Base-by-base conservation (phyloP, 2,329 filamentous ascomycete species). In the Talaromyces sp. region DNA sequence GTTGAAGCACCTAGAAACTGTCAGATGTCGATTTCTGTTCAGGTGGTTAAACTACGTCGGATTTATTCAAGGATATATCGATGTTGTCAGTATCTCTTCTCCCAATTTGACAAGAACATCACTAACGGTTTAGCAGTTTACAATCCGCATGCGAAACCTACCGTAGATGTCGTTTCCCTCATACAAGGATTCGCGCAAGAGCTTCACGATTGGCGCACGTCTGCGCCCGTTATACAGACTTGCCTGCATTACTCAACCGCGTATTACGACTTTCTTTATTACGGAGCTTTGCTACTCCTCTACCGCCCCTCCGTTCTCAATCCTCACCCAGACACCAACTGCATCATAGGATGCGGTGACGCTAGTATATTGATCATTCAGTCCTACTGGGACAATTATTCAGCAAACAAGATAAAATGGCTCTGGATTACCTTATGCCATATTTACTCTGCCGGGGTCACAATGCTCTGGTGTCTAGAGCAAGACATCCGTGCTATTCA, bases 241-340 rank as follows among this genome's bases (percentile, higher is more conserved):
- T 76, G 76, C 11, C 71, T 78, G 10, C 71, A 77, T 19, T 78
- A 78, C 68, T 78, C 76, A 17, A 78, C 77, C n/a, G 76, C 73
- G 31, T 78, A 78, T 68, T 78, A 75, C 68, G 77, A 78, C 64
- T 78, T 78, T 61, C 71, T 78, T 17, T 78, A 78, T 59, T 77
- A 77, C 61, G 77, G 76, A 4, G 77, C 76, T 3, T 66, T 78
- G 17, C 71, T 78, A 25, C 70, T 78, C 61, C 75, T 78, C 70
- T 77, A 78, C 65, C 77, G 77, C 0, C 77, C 77, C 5, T 77
- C 75, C 45, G 71, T 74, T 10, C 74, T 75, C 8, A 78, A 78
- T 22, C 77, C 77, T 7, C 75, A 74, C 0, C 75, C 77, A 0
- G 75, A 78, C 43, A 67, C 69, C 1, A 72, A 69, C n/a, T 77